phyloP scores from a whole-genome alignment of 257 asterid species.

The Fraxinus anomala region DNA sequence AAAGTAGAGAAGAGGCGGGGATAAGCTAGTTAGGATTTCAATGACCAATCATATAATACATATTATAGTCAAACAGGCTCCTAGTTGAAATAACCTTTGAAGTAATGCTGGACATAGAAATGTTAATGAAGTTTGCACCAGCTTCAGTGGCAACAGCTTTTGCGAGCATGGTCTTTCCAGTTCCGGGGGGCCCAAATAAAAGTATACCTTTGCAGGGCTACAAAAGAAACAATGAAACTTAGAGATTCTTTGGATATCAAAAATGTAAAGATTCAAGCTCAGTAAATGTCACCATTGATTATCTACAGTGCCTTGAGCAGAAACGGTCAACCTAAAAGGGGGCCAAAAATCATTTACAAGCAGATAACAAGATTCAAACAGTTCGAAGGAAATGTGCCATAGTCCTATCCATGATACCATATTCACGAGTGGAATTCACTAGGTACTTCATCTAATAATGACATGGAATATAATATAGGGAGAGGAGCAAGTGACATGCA shows the following conservation, averaged over 20 bases:
- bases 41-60: neutral
- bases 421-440: slow-evolving; percentile 2
- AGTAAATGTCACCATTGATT: slow-evolving; percentile 9
- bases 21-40: slow-evolving; percentile 15
- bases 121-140: slow-evolving; percentile 87
- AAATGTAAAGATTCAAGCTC: slow-evolving; percentile 14
- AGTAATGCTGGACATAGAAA: slow-evolving; percentile 91
- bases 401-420: slow-evolving; percentile 5
- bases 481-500: neutral
- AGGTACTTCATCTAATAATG: neutral
- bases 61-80: slow-evolving; percentile 9
- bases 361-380: neutral
- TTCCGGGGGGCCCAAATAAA: slow-evolving; percentile 88
- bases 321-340: slow-evolving; percentile 1
- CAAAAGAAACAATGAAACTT: slow-evolving; percentile 16
- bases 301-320: slow-evolving; percentile 1
- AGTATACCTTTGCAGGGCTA: slow-evolving; percentile 97
- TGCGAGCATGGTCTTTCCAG: slow-evolving; percentile 95
- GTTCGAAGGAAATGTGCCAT: neutral
- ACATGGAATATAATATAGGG: neutral
- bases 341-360: slow-evolving; percentile 11
- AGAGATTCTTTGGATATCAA: slow-evolving; percentile 20
- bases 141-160: slow-evolving; percentile 94
- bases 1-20: slow-evolving; percentile 16
- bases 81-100: slow-evolving; percentile 58